phyloP scores from a whole-genome alignment of 345 rosid species.

The Aquilaria malaccensis region DNA sequence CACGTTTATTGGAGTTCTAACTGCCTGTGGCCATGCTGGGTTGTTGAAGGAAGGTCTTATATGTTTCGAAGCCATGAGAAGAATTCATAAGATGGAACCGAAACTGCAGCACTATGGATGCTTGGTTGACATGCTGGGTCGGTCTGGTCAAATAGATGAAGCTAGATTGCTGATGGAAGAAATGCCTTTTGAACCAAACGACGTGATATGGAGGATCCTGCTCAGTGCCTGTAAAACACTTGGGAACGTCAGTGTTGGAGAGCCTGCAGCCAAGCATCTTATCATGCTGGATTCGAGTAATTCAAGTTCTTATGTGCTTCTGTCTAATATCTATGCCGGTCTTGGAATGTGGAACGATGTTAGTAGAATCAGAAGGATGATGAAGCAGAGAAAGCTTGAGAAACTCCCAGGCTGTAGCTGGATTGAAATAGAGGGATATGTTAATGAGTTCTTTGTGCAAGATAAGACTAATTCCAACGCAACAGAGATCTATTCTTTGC shows the following conservation, averaged over 20 bases:
- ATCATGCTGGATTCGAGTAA: slow-evolving; percentile 27
- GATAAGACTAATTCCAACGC: slow-evolving; percentile 23
- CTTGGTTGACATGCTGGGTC: slow-evolving; percentile 41
- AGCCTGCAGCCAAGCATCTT: slow-evolving; percentile 33
- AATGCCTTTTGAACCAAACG: slow-evolving; percentile 34
- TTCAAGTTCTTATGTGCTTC: slow-evolving; percentile 38
- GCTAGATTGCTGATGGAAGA: slow-evolving; percentile 38
- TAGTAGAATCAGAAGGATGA: slow-evolving; percentile 34
- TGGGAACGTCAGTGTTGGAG: slow-evolving; percentile 39
- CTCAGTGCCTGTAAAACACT: slow-evolving; percentile 46
- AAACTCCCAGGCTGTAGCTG: slow-evolving; percentile 57
- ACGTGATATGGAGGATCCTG: slow-evolving; percentile 45
- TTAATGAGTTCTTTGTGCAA: slow-evolving; percentile 45
- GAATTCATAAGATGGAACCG: slow-evolving; percentile 36
- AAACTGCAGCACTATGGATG: slow-evolving; percentile 58
- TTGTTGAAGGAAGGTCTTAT: slow-evolving; percentile 45
- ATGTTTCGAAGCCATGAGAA: slow-evolving; percentile 47
- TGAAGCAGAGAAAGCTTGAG: slow-evolving; percentile 43
- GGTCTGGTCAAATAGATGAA: slow-evolving; percentile 40
- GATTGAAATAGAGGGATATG: slow-evolving; percentile 43
- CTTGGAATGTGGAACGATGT: slow-evolving; percentile 47
- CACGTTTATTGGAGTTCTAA: slow-evolving; percentile 46
- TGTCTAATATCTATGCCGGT: slow-evolving; percentile 49
- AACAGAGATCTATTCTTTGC: slow-evolving; percentile 15
- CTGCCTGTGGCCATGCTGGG: slow-evolving; percentile 64